Evolutionary conservation across 2,329 filamentous ascomycete species (phyloP), one percentile per base, ranked within the genome.

Genomic region (Aphanocladium album): DNA sequence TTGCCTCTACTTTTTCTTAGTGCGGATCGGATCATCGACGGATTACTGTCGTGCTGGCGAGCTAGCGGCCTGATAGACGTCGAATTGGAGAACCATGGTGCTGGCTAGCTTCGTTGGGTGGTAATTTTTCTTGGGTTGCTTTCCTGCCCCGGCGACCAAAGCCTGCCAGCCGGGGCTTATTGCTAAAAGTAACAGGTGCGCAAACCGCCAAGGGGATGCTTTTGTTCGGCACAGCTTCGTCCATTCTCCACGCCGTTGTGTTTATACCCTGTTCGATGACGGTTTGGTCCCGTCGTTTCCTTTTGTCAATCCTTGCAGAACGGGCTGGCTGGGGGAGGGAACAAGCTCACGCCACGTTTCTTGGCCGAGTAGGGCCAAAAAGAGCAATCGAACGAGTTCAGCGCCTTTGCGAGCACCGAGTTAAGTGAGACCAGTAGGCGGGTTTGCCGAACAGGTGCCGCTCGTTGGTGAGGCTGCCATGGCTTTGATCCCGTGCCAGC

Each of bases 11-110:
- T 39, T 39, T 35, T 7, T 30, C 9, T 53, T 53, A 54, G 57
- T 53, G 57, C 27, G 56, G 19, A 60, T 60, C 49, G 49, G 57
- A 60, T 60, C 39, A 59, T 25, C 37, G n/a, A 33, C 25, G 56
- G 47, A 59, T 51, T 41, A 33, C 35, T 41, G 39, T 51, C 30
- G 39, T 8, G 17, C 17, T 39, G 43, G 19, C 25, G 19, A 35
- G 30, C 27, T 27, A 23, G 35, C 19, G 33, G 41, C 41, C 41
- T 37, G 41, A 47, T 33, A 4, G 43, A 23, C 25, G 53, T 25
- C 14, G 27, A 37, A 30, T 35, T 23, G 41, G 41, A 51, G n/a
- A 23, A 33, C 27, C 19, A 19, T 47, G 21, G 19, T 25, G 25
- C 16, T 56, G 41, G 19, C 53, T 47, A 35, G 33, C 33, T 35